These are phyloP conservation scores for Umbilicaria muhlenbergii DNA, from an alignment of 495 filamentous ascomycete genomes.

Conservation along the genomic window DNA sequence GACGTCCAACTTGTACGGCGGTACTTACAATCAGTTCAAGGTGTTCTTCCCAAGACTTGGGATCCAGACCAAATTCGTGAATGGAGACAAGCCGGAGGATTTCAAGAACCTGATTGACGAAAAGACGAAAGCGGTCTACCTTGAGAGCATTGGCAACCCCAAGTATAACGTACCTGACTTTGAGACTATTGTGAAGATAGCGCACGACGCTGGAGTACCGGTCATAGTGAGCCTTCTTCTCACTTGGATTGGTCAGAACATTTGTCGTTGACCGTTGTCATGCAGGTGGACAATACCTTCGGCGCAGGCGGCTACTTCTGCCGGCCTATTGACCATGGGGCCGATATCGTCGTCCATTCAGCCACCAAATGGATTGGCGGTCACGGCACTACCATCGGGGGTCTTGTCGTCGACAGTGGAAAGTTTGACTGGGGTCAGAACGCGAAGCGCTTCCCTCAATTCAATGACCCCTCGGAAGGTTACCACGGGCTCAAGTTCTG, in stretches of 20 bases:
- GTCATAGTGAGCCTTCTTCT: slow-evolving; percentile 36
- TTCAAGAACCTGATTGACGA: slow-evolving; percentile 82
- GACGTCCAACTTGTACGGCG: slow-evolving; percentile 86
- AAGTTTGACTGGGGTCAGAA: slow-evolving; percentile 96
- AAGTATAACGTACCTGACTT: slow-evolving; percentile 89
- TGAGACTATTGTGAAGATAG: slow-evolving; percentile 64
- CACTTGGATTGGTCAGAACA: not conserved
- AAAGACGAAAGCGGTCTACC: slow-evolving; percentile 88
- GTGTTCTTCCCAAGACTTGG: slow-evolving; percentile 77
- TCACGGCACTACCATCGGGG: slow-evolving; percentile 89
- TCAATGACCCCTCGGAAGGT: slow-evolving; percentile 79
- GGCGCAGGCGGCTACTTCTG: slow-evolving; percentile 88
- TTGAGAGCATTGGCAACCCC: slow-evolving; percentile 94
- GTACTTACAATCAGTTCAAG: slow-evolving; percentile 98
- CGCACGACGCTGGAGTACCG: slow-evolving; percentile 68
- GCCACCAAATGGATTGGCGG: slow-evolving; percentile 99
- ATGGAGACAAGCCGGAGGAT: slow-evolving; percentile 60
- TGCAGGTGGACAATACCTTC: slow-evolving; percentile 87
- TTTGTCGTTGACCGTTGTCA: not conserved
- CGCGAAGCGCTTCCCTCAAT: slow-evolving; percentile 78
- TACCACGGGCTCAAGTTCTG: slow-evolving; percentile 97
- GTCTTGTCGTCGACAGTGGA: slow-evolving; percentile 79
- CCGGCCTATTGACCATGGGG: slow-evolving; percentile 82
- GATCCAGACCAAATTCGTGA: slow-evolving; percentile 80
- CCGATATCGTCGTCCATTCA: slow-evolving; percentile 88